These are phyloP conservation scores for Trametes maxima DNA, from an alignment of 768 basidiomycete species.

Conservation along the genomic window DNA sequence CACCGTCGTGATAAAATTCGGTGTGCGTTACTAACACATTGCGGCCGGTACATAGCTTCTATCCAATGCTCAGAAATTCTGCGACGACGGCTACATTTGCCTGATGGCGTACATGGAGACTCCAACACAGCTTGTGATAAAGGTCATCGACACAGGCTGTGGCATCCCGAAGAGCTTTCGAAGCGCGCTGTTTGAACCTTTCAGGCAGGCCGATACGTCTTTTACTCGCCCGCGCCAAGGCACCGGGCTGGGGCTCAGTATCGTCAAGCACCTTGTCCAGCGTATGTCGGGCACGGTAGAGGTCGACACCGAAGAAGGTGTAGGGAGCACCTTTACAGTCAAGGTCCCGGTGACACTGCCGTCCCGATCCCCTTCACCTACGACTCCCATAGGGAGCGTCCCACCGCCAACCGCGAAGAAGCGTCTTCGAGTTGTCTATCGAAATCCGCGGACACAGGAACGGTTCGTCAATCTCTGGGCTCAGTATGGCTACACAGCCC, in stretches of 20 bases:
- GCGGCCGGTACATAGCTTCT: slow-evolving; percentile 21
- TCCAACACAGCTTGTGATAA: slow-evolving; percentile 23
- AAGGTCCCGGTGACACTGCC: slow-evolving; percentile 28
- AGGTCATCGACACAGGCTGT: slow-evolving; percentile 32
- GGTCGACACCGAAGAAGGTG: slow-evolving; percentile 30
- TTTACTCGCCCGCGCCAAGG: slow-evolving; percentile 30
- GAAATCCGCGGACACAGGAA: slow-evolving; percentile 26
- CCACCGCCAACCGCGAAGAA: slow-evolving; percentile 7
- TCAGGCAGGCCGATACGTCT: slow-evolving; percentile 33
- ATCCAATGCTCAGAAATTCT: slow-evolving; percentile 35
- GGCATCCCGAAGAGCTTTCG: slow-evolving; percentile 33
- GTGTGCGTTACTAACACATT: background rate
- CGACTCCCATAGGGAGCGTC: background rate
- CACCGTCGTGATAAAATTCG: background rate
- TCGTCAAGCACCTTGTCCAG: slow-evolving; percentile 35
- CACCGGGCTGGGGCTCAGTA: slow-evolving; percentile 34
- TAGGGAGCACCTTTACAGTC: slow-evolving; percentile 31
- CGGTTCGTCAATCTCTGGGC: slow-evolving; percentile 27
- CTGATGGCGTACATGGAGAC: slow-evolving; percentile 23
- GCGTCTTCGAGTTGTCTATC: slow-evolving; percentile 28
- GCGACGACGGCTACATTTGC: slow-evolving; percentile 32
- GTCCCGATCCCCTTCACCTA: slow-evolving; percentile 8
- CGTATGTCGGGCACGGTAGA: slow-evolving; percentile 34
- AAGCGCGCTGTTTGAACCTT: slow-evolving; percentile 32
- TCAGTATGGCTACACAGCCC: slow-evolving; percentile 20